These are phyloP conservation scores for Russula dissimulans DNA, from an alignment of 768 basidiomycete species.

Conservation along the genomic window DNA sequence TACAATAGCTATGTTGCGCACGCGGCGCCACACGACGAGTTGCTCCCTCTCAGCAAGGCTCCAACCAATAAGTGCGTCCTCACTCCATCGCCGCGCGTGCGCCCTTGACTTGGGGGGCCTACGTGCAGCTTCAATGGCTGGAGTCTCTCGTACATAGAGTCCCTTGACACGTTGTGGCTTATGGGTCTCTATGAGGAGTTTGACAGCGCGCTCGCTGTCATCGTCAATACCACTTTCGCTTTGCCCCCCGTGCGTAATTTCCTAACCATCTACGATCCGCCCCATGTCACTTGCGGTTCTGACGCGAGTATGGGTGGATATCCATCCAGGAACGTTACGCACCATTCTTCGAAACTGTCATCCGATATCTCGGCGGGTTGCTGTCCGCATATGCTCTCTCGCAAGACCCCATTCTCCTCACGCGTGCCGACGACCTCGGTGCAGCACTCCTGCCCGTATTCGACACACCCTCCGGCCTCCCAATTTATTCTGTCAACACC, in stretches of 20 bases:
- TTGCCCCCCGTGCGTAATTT: constrained; percentile 30
- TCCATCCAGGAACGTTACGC: constrained; percentile 25
- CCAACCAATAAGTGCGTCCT: constrained; percentile 42
- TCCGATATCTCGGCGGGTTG: constrained; percentile 87
- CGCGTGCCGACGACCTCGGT: constrained; percentile 71
- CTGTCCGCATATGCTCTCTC: constrained; percentile 63
- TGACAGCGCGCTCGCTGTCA: constrained; percentile 45
- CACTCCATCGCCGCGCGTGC: constrained; percentile 26
- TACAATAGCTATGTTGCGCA: constrained; percentile 53
- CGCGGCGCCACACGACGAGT: constrained; percentile 55
- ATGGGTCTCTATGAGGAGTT: constrained; percentile 73
- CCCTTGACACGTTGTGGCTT: constrained; percentile 78
- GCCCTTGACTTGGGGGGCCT: background rate
- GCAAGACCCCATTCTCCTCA: constrained; percentile 48
- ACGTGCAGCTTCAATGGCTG: constrained; percentile 63
- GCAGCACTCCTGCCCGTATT: constrained; percentile 65
- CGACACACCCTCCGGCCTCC: constrained; percentile 58
- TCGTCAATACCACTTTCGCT: constrained; percentile 42
- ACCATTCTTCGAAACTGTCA: constrained; percentile 83
- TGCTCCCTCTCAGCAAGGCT: constrained; percentile 42
- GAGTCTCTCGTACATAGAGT: constrained; percentile 71
- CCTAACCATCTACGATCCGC: constrained; percentile 22
- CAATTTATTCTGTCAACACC: constrained; percentile 62
- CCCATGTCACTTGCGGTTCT: constrained; percentile 26
- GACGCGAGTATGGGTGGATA: constrained; percentile 28